Conservation (phyloP, 345 rosid genomes). For the Luvunga scandens region DNA sequence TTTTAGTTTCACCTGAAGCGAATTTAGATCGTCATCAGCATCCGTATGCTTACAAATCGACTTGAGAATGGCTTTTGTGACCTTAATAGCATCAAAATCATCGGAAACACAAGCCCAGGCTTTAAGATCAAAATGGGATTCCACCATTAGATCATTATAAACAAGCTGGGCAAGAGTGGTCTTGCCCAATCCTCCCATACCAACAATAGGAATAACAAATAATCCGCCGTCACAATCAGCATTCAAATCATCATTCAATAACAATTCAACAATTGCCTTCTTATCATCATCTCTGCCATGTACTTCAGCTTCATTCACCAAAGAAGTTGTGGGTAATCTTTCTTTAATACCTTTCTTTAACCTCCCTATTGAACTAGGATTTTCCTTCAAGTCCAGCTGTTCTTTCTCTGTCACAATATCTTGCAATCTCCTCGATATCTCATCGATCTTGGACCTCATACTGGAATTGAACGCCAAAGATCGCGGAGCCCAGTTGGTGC, state of each 20-base stretch:
- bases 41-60: background rate
- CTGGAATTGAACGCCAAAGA: background rate
- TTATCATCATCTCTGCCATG: background rate
- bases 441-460: constrained; percentile 9
- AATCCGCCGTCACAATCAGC: background rate
- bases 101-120: background rate
- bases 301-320: background rate
- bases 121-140: background rate
- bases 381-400: background rate
- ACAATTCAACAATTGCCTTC: background rate
- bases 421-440: constrained; percentile 2
- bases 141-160: background rate
- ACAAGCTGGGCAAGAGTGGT: background rate
- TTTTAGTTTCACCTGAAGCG: background rate
- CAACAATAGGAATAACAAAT: background rate
- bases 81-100: background rate
- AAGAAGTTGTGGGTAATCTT: background rate
- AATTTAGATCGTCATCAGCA: background rate
- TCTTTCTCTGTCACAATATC: background rate
- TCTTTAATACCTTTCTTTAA: background rate
- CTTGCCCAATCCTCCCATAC: background rate
- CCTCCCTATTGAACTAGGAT: background rate
- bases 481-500: background rate
- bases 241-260: background rate
- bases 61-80: background rate